Conservation (phyloP, 1,284 basidiomycete species). For the Fomes fomentarius region DNA sequence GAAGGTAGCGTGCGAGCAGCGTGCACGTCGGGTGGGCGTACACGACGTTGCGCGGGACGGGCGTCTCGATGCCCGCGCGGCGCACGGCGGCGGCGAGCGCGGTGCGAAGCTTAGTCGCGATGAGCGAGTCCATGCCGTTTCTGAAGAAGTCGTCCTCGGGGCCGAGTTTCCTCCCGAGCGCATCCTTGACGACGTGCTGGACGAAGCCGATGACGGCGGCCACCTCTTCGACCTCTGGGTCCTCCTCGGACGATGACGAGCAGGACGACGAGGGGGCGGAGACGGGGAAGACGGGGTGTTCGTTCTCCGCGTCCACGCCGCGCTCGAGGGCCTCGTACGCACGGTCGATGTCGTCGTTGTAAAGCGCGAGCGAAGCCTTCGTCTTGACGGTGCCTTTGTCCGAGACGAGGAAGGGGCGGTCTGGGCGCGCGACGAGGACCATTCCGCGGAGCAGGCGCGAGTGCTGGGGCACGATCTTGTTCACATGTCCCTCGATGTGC, state of each 20-base stretch:
- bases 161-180: background rate
- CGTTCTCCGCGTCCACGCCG: background rate
- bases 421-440: constrained; percentile 21
- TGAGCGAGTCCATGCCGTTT: constrained; percentile 21
- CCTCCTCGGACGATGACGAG: too few relatives aligned
- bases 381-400: constrained; percentile 24
- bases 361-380: constrained; percentile 17
- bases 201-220: constrained; percentile 17
- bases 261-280: background rate
- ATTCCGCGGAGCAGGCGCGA: constrained; percentile 25
- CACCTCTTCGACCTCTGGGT: too few relatives aligned
- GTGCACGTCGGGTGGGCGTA: constrained; percentile 20
- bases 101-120: constrained; percentile 17
- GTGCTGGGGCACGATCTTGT: constrained; percentile 24
- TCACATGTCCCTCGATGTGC: constrained; percentile 16
- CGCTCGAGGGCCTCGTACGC: constrained; percentile 20
- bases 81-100: constrained; percentile 6
- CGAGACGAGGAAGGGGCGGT: constrained; percentile 23
- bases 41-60: constrained; percentile 23
- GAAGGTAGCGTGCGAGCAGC: constrained; percentile 10
- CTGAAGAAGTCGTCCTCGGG: constrained; percentile 6
- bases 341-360: constrained; percentile 20
- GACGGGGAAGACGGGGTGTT: background rate
- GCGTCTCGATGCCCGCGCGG: background rate
- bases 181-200: background rate